Conservation (phyloP, 305 asterid genomes). For the Withania somnifera region DNA sequence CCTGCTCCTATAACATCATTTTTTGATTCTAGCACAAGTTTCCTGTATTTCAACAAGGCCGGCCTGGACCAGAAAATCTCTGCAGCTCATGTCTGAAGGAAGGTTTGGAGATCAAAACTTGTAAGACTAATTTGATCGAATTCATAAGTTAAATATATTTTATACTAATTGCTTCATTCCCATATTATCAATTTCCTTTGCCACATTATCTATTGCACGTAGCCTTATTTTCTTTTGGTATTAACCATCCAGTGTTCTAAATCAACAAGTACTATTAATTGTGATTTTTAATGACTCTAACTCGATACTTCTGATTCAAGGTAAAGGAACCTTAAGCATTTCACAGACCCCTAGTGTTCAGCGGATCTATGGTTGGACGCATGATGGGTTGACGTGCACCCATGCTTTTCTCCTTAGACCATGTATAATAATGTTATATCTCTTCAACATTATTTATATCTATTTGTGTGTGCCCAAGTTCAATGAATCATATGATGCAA, state of each 20-base stretch:
- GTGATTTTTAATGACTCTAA: not conserved
- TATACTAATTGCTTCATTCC: not conserved
- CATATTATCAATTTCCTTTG: not conserved
- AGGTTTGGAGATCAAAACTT: not conserved
- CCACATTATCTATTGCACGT: not conserved
- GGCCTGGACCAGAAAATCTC: slow-evolving; percentile 20
- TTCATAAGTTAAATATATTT: not conserved
- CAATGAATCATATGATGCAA: not conserved
- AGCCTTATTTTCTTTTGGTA: not conserved
- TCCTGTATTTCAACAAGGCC: slow-evolving; percentile 39
- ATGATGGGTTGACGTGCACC: not conserved
- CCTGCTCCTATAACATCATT: slow-evolving; percentile 35
- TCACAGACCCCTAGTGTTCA: not conserved
- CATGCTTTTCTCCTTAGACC: not conserved
- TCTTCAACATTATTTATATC: not conserved
- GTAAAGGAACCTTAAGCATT: not conserved
- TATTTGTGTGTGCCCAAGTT: not conserved
- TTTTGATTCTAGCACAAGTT: slow-evolving; percentile 28
- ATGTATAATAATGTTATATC: not conserved
- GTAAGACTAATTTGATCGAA: not conserved
- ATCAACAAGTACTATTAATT: not conserved
- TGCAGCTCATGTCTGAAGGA: slow-evolving; percentile 2
- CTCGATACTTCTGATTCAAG: not conserved
- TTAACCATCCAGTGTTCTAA: not conserved
- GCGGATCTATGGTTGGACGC: not conserved